Evolutionary conservation across 495 filamentous ascomycete species (phyloP).

Genomic region (Lindgomyces ingoldianus): DNA sequence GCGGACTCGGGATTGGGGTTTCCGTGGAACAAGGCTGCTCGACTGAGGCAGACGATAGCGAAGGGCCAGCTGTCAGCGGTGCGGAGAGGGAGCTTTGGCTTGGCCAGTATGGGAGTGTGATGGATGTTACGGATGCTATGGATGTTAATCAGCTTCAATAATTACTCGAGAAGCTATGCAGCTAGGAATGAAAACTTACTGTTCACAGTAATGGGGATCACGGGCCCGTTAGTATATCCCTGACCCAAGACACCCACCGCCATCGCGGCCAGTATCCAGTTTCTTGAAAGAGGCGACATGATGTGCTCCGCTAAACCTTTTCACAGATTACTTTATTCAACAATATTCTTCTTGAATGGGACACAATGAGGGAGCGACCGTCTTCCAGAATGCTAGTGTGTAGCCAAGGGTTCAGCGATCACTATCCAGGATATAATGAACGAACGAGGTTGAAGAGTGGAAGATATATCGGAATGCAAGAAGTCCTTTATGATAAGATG

Average conservation of each 20-base stretch:
- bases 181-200: constrained; percentile 8
- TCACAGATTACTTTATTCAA: too few relatives aligned
- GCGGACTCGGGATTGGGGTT: neutral
- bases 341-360: too few relatives aligned
- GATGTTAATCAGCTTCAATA: too few relatives aligned
- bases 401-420: neutral
- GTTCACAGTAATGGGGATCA: constrained; percentile 9
- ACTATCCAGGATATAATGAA: neutral
- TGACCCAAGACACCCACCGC: constrained; percentile 7
- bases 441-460: constrained; percentile 5
- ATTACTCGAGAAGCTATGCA: too few relatives aligned
- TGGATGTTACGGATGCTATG: constrained; percentile 11
- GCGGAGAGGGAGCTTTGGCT: neutral
- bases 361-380: too few relatives aligned
- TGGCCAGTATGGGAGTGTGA: constrained; percentile 9
- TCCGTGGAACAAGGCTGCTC: constrained; percentile 7
- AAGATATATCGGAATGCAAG: neutral
- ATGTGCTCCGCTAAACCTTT: too few relatives aligned
- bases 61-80: neutral
- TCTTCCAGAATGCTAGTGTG: too few relatives aligned
- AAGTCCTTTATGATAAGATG: constrained; percentile 9
- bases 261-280: constrained; percentile 3
- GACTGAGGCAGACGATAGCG: neutral
- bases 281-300: constrained; percentile 8
- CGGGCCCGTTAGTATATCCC: constrained; percentile 8